A percentile compares a stretch with the other conserved stretches of the same genome.
Evolutionary conservation across 495 filamentous ascomycete species (phyloP).

Genomic region (Aspergillus heteromorphus): DNA sequence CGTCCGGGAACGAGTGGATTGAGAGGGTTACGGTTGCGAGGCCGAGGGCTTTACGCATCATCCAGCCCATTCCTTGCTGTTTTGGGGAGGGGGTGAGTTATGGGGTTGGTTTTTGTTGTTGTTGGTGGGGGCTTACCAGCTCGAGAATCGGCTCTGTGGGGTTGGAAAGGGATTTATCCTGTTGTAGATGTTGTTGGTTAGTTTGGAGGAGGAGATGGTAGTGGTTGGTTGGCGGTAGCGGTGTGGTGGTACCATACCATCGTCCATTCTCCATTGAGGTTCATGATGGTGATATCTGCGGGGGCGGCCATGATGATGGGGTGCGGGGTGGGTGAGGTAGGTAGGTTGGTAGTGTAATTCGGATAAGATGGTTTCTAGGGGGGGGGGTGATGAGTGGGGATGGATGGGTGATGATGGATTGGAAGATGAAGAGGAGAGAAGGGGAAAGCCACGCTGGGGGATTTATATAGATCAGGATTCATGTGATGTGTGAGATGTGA

Average conservation of each 20-base stretch:
- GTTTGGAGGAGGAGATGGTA: not conserved
- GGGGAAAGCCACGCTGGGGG: not conserved
- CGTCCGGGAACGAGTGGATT: slow-evolving; percentile 56
- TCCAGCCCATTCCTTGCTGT: slow-evolving; percentile 77
- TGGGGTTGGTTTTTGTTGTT: slow-evolving; percentile 2
- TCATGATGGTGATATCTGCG: slow-evolving; percentile 59
- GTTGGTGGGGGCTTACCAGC: slow-evolving; percentile 40
- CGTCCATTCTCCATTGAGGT: slow-evolving; percentile 71
- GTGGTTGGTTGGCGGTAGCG: not conserved
- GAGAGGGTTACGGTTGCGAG: slow-evolving; percentile 68
- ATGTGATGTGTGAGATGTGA: not conserved
- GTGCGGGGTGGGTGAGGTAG: slow-evolving; percentile 12
- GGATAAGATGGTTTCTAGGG: not conserved
- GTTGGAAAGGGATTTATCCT: slow-evolving; percentile 80
- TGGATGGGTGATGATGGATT: not conserved
- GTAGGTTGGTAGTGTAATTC: too few species aligned
- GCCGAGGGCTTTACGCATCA: slow-evolving; percentile 69
- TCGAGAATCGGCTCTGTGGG: slow-evolving; percentile 64
- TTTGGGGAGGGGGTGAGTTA: slow-evolving; percentile 12
- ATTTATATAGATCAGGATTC: not conserved
- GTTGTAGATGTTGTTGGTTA: slow-evolving; percentile 7
- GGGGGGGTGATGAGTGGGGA: not conserved
- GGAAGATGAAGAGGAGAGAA: not conserved
- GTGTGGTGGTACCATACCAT: too few species aligned
- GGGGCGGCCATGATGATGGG: slow-evolving; percentile 75